These are phyloP conservation scores for Penicillium sp. DNA, from an alignment of 2,329 filamentous ascomycete species.

Conservation along the genomic window DNA sequence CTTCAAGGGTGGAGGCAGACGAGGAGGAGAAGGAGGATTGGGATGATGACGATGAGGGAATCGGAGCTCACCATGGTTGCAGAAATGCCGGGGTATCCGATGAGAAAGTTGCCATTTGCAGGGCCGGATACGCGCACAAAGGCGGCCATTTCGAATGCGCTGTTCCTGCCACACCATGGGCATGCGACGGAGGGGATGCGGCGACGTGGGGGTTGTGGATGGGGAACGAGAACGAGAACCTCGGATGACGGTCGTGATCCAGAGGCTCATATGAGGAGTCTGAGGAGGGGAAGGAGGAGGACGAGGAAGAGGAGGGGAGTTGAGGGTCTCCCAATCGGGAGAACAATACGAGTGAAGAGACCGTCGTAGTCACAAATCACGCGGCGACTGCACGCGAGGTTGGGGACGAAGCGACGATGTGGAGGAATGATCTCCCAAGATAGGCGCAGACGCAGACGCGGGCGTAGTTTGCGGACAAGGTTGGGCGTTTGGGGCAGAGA, in stretches of 20 bases:
- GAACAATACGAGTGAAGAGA: too few relatives aligned
- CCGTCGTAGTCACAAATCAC: too few relatives aligned
- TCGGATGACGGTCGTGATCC: neutral
- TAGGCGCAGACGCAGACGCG: too few relatives aligned
- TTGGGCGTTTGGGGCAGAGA: too few relatives aligned
- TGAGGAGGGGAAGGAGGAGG: too few relatives aligned
- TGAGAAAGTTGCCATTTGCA: conserved; percentile 92
- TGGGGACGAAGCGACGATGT: too few relatives aligned
- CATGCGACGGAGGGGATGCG: conserved; percentile 25
- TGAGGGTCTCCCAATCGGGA: too few relatives aligned
- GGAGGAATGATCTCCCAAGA: too few relatives aligned
- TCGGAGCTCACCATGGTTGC: conserved; percentile 75
- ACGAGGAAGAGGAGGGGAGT: too few relatives aligned
- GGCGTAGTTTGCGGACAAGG: too few relatives aligned
- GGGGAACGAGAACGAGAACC: conserved; percentile 17
- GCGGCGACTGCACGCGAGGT: too few relatives aligned
- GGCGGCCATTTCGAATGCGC: conserved; percentile 55
- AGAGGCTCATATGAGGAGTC: too few relatives aligned
- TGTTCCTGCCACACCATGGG: conserved; percentile 37
- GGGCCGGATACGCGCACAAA: conserved; percentile 95
- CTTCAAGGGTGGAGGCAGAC: neutral
- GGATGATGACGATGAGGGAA: neutral
- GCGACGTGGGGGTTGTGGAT: conserved; percentile 16
- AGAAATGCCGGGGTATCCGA: conserved; percentile 96
- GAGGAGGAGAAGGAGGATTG: neutral